Base-by-base conservation (phyloP, 1,139 yeast species). In the Yamadazyma friedrichii region DNA sequence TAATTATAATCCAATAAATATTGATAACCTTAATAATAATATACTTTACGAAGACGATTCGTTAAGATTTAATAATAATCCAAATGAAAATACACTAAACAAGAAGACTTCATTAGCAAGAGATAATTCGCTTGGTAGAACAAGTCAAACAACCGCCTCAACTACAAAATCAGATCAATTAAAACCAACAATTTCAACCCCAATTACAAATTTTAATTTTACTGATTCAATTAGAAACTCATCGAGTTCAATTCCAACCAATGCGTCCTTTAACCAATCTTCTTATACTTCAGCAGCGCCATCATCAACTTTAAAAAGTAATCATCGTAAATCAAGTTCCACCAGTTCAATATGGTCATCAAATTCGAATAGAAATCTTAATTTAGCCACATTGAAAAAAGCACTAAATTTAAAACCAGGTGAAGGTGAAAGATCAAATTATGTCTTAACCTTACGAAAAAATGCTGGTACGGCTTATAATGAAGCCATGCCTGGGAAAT, bases 401-500 rank as follows among this genome's bases (percentile, higher is more conserved):
- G 59, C 65, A 2, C 47, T 70, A 30, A 57, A 59, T 35, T 54
- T 71, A 30, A 62, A 67, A 36, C 72, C 76, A 0, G 80, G 81
- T 1, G 78, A 75, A 55, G 80, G 78, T 26, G 78, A 76, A 38
- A 54, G 70, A 28, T 78, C 84, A 1, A 62, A 63, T 31, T 84
- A 84, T 53, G 86, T 84, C 3, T 64, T 70, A 37, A 61, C 72
- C 6, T 56, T 83, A 15, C 64, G 88, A 29, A 65, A 72, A 36
- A 70, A 66, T 35, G 73, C 81, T 0, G 82, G 78, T 3, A 74
- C 79, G 0, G 68, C 88, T 0, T 79, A 71, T 43, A 79, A 80
- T 43, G 83, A 78, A 36, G 67, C 72, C 1, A 74, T 80, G 1
- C 73, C 84, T 1, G 69, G 72, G 0, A 71, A 72, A 40, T 80